Evolutionary conservation across 371 early-diverging fungal genomes (phyloP).

Genomic region (Batrachochytrium dendrobatidis): DNA sequence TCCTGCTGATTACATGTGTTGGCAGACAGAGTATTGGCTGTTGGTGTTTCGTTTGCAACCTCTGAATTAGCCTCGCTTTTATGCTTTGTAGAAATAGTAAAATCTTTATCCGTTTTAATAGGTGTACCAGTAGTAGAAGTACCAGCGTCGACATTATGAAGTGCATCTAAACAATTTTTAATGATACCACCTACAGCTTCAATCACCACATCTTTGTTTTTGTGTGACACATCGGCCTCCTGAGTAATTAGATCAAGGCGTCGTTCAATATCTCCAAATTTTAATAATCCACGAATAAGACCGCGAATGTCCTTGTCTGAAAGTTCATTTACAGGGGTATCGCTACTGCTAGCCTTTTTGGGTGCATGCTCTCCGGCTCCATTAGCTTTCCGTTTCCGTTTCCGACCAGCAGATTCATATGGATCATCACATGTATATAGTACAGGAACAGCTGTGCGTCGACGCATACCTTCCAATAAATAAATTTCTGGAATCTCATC

Average conservation of each 20-base stretch:
- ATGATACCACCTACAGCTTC: constrained; percentile 54
- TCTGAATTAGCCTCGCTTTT: background rate
- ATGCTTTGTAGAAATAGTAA: no score
- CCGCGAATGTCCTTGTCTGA: constrained; percentile 74
- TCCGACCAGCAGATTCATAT: constrained; percentile 49
- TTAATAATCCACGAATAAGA: constrained; percentile 66
- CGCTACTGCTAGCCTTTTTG: constrained; percentile 11
- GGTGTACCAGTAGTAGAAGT: constrained; percentile 3
- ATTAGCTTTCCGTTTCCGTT: constrained; percentile 25
- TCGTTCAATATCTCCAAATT: constrained; percentile 70
- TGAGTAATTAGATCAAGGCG: constrained; percentile 70
- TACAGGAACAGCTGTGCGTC: constrained; percentile 9
- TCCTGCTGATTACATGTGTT: no score
- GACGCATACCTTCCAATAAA: constrained; percentile 9
- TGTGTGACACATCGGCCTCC: constrained; percentile 70
- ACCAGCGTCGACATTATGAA: constrained; percentile 43
- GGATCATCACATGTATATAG: constrained; percentile 16
- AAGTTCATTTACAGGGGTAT: constrained; percentile 39
- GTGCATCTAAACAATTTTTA: constrained; percentile 61
- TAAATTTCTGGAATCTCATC: constrained; percentile 14
- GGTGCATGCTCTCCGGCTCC: constrained; percentile 26
- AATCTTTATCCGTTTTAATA: background rate
- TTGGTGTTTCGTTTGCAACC: background rate
- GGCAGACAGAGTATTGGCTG: constrained; percentile 23
- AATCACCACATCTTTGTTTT: constrained; percentile 56